These are phyloP conservation scores for Populus trichocarpa DNA, from an alignment of 441 rosid genomes.

Conservation along the genomic window DNA sequence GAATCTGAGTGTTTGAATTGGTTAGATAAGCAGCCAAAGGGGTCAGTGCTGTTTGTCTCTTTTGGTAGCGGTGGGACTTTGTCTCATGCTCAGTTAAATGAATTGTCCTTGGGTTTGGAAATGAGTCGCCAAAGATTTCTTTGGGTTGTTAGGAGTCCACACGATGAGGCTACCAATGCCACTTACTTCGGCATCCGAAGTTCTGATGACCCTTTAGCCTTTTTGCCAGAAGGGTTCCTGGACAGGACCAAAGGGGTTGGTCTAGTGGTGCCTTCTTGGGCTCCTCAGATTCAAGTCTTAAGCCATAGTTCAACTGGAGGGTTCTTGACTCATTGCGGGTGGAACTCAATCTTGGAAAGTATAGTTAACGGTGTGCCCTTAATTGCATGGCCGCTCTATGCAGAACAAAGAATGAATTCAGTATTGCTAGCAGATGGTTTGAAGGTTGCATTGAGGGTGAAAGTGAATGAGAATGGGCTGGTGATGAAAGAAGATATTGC, in stretches of 20 bases:
- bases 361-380: slow-evolving; percentile 25
- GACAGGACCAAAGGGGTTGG: slow-evolving; percentile 33
- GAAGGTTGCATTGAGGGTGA: slow-evolving; percentile 29
- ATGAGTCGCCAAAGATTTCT: slow-evolving; percentile 38
- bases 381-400: slow-evolving; percentile 35
- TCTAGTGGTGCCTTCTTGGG: slow-evolving; percentile 41
- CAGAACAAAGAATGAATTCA: slow-evolving; percentile 35
- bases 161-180: slow-evolving; percentile 22
- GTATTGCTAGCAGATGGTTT: slow-evolving; percentile 27
- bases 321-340: slow-evolving; percentile 43
- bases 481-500: slow-evolving; percentile 34
- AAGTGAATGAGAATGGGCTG: slow-evolving; percentile 16
- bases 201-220: slow-evolving; percentile 17
- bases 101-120: slow-evolving; percentile 40
- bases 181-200: slow-evolving; percentile 18
- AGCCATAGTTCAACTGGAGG: slow-evolving; percentile 47
- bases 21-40: slow-evolving; percentile 23
- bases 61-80: slow-evolving; percentile 41
- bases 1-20: slow-evolving; percentile 35
- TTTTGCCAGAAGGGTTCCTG: slow-evolving; percentile 38
- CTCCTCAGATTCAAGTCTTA: slow-evolving; percentile 36
- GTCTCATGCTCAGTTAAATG: slow-evolving; percentile 24
- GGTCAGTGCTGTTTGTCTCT: slow-evolving; percentile 24
- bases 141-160: slow-evolving; percentile 38
- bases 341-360: slow-evolving; percentile 42